Percentiles rank a stretch among this genome's conserved stretches.
phyloP scores from a whole-genome alignment of 345 rosid species.

The Sisymbrium irio region DNA sequence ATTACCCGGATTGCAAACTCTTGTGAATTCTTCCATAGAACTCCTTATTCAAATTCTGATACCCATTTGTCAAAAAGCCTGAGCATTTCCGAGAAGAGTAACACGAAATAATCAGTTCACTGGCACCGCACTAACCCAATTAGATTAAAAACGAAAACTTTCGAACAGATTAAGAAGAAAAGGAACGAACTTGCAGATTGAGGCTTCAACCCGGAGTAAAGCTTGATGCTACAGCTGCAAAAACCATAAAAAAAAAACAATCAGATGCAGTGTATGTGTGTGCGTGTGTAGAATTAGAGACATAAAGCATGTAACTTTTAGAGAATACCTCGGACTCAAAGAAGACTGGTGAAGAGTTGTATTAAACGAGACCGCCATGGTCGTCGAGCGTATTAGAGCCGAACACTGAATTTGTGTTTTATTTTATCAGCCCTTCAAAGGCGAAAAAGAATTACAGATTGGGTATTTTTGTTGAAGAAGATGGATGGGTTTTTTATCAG shows the following conservation, averaged over 20 bases:
- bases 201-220: conserved; percentile 70
- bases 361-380: conserved; percentile 61
- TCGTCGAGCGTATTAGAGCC: conserved; percentile 21
- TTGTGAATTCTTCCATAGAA: conserved; percentile 62
- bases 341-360: conserved; percentile 52
- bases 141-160: not conserved
- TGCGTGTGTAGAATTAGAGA: not conserved
- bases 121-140: not conserved
- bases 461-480: conserved; percentile 15
- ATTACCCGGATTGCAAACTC: conserved; percentile 71
- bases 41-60: conserved; percentile 65
- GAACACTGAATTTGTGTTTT: conserved; percentile 4
- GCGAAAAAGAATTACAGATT: conserved; percentile 18
- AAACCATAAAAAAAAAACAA: not conserved
- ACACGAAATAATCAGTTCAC: conserved; percentile 16
- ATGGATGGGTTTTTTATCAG: conserved; percentile 8
- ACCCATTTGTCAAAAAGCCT: conserved; percentile 49
- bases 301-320: not conserved
- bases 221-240: conserved; percentile 64
- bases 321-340: conserved; percentile 53
- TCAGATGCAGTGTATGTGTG: conserved; percentile 7
- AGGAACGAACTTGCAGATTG: conserved; percentile 56
- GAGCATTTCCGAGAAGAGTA: not conserved
- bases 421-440: not conserved
- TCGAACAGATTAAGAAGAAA: conserved; percentile 8